Base-by-base conservation (phyloP, 805 yeast species). In the Henningerozyma blattae region DNA sequence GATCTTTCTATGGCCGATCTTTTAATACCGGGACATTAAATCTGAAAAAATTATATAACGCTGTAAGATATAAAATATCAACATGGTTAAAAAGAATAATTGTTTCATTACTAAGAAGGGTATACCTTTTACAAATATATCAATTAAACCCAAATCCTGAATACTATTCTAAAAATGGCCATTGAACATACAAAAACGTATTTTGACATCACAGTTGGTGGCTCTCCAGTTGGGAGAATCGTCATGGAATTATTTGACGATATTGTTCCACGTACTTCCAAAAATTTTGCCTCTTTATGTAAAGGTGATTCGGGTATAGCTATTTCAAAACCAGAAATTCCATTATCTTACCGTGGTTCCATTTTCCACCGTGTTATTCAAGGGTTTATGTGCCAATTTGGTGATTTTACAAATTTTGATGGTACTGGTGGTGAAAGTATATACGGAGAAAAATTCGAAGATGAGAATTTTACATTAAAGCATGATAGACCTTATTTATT, bases 311-410 rank as follows among this genome's bases (percentile, higher is more conserved):
- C 67, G 2, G 93, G 91, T 10, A 40, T 45, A 31, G 36, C 45
- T 24, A 47, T 42, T 25, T 29, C 50, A 3, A 49, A 48, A 10
- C 54, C 59, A 1, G 52, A 47, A 2, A 67, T 70, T 42, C 82
- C 84, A 4, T 64, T 84, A 42, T 61, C 65, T 35, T 91, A 76
- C 67, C 82, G 84, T 56, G 84, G 84, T 15, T 79, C 93, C n/a
- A 59, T 67, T n/a, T 89, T 89, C 68, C 98, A 89, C 61, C 72
- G 98, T 41, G 83, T 91, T 25, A 91, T 89, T 58, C 75, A 77
- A 54, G 73, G 72, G 38, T 86, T 86, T 52, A 86, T 86, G 96
- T 71, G 83, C 47, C 96, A 86, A 63, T 95, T 95, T 56, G 95
- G 95, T 46, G 95, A 86, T 54, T 86, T 85, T 60, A 77, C 84